Conservation (phyloP, 208 protist species). For the Leishmania aethiopica region DNA sequence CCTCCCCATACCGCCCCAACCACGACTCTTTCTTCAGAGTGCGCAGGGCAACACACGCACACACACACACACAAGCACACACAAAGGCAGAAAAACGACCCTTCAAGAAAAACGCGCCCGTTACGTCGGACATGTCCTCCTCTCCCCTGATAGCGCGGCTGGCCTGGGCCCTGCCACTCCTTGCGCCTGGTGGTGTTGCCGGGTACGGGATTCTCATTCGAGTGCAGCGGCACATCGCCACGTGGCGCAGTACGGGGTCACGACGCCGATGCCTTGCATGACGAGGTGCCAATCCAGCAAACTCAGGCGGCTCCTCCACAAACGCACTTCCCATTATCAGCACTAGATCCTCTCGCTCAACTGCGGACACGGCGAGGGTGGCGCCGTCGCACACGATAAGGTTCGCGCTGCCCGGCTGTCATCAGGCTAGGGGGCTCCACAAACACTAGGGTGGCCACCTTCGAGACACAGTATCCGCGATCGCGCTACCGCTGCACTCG, state of each 20-base stretch:
- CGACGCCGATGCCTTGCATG: conserved; percentile 18
- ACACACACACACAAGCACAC: not conserved
- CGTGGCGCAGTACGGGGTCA: conserved; percentile 7
- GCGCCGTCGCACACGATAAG: conserved; percentile 11
- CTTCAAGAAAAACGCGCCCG: not conserved
- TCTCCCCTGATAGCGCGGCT: not conserved
- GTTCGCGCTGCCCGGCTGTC: conserved; percentile 1
- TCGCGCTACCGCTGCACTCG: conserved; percentile 10
- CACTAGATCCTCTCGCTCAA: not conserved
- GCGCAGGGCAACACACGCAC: not conserved
- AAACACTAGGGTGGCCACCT: conserved; percentile 1
- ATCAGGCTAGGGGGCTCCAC: conserved; percentile 1
- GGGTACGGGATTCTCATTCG: not conserved
- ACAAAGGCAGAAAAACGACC: not conserved
- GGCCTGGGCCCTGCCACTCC: not conserved
- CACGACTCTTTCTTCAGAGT: not conserved
- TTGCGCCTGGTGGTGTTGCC: not conserved
- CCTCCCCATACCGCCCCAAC: not conserved
- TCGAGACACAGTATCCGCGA: not conserved
- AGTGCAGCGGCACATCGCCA: not conserved
- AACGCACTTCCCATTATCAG: not conserved
- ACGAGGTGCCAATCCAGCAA: conserved; percentile 14
- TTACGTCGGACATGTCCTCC: not conserved
- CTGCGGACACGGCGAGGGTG: not conserved
- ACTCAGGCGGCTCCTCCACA: conserved; percentile 6